Evolutionary conservation across 202 grass and related monocot species (phyloP), one percentile per base, ranked within the genome.

Genomic region (Digitaria exilis): DNA sequence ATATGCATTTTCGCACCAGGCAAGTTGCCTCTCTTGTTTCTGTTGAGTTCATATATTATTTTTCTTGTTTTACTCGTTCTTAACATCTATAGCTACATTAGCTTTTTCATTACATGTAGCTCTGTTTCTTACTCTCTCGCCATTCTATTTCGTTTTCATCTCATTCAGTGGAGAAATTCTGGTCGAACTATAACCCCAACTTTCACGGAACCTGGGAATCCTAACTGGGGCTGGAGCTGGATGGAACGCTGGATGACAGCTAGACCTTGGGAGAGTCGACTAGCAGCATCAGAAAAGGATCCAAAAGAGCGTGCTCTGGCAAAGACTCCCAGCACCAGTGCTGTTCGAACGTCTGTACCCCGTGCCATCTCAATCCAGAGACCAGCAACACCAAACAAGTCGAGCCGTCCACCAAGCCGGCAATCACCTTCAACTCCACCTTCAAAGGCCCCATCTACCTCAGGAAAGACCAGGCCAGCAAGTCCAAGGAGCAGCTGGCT

Each of bases 161-260:
- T 75, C 49, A 46, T 82, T 78, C 93, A 99, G 96, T 89, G 96
- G 93, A 96, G 70, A 59, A 96, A 83, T 69, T 89, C 89, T 79
- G 82, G 84, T 57, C 88, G 74, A 86, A 75, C 84, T 41, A 22
- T 84, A 62, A 91, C 82, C 19, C 87, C 85, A 7, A 85, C 77
- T 17, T 90, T 94, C 75, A 94, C 88, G 0, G 93, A 99, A 65
- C 89, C 87, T 45, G 90, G 84, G 15, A 94, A 96, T 84, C 91
- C 93, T 56, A 91, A 99, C 45, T 99, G 96, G 96, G 93, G 88
- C 29, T 99, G 96, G 96, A 99, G 91, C 85, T 96, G 96, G 93
- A 77, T 94, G 75, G 93, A 96, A 79, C 89, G 96, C 62, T 99
- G 93, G 96, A 92, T 96, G 87, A 42, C 88, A 6, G 86, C 88